Base-by-base conservation (phyloP, 78 protist species). In the slime mould (Dictyostelium discoideum) region DNA sequence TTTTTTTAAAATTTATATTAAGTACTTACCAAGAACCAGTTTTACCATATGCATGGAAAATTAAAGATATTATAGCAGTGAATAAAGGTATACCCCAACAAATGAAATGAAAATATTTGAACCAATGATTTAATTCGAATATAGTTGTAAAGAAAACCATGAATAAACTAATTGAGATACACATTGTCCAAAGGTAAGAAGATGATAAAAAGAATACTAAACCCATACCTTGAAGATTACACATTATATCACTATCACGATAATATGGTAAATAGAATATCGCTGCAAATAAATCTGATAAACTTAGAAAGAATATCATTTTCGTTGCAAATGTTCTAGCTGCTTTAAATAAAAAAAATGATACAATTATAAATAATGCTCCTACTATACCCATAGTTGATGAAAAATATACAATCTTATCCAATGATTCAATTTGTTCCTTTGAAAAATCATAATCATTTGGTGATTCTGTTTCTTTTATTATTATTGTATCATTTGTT, bases 11-110 rank as follows among this genome's bases (percentile, higher is more conserved):
- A n/a, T n/a, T n/a, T n/a, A n/a, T n/a, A n/a, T n/a, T n/a, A n/a
- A n/a, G n/a, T n/a, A n/a, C 0, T 81, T 81, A 85, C 94, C 94
- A 88, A 22, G 94, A 88, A 29, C 87, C 94, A 16, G 84, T 57
- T 46, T 16, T 73, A 80, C 94, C 94, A 81, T 74, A 88, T 24
- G 94, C 94, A 44, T 67, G n/a, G 40, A 80, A 80, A 18, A 81
- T 67, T 37, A 88, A 46, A n/a, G 94, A 88, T 5, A 88, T 29
- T 3, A 80, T 5, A 22, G 94, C 84, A 24, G 94, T 63, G 48
- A 88, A 22, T 13, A 81, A 46, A 20, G 94, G 94, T 42, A 88
- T 69, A 44, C 94, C 94, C 94, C 94, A 88, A 63, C 87, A 88
- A 26, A 78, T 29, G 20, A 10, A 22, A 29, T 88, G 94, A 67